Conservation (phyloP, 2,329 filamentous ascomycete genomes). For the Fusarium mexicanum region DNA sequence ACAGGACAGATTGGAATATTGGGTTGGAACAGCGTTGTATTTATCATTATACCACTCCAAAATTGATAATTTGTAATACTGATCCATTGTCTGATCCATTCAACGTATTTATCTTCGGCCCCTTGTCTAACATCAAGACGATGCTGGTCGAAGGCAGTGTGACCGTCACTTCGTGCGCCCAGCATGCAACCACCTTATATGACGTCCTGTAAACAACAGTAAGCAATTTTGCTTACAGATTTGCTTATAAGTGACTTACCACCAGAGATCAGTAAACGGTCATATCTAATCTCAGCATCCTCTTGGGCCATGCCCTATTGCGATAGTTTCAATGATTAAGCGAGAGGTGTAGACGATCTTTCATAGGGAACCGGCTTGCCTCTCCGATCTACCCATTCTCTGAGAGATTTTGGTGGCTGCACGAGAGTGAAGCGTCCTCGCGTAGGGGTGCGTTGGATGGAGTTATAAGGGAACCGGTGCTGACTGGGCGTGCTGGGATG, state of each 20-base stretch:
- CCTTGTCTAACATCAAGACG: background rate
- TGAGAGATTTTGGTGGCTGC: background rate
- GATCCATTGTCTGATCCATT: fast-evolving
- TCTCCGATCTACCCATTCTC: background rate
- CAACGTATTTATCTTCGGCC: background rate
- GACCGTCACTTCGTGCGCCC: fast-evolving
- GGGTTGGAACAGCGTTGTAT: background rate
- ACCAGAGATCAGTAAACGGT: too few relatives aligned
- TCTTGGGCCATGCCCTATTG: fast-evolving
- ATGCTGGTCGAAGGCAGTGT: too few relatives aligned
- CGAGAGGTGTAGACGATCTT: too few relatives aligned
- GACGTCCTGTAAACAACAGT: fast-evolving
- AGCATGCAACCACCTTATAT: fast-evolving
- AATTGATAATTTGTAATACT: background rate
- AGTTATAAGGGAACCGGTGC: too few relatives aligned
- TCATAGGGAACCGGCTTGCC: fast-evolving
- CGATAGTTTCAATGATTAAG: fast-evolving
- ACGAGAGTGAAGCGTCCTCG: background rate
- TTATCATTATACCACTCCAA: constrained; percentile 15
- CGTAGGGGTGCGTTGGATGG: fast-evolving
- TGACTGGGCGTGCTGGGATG: background rate
- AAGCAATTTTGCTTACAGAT: too few relatives aligned
- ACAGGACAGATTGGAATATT: background rate
- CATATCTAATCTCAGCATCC: fast-evolving
- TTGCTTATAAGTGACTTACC: background rate